Percentiles rank a stretch among this genome's conserved stretches.
These are phyloP conservation scores for Actinomortierella ambigua DNA, from an alignment of 371 early-diverging fungal genomes.

Conservation along the genomic window DNA sequence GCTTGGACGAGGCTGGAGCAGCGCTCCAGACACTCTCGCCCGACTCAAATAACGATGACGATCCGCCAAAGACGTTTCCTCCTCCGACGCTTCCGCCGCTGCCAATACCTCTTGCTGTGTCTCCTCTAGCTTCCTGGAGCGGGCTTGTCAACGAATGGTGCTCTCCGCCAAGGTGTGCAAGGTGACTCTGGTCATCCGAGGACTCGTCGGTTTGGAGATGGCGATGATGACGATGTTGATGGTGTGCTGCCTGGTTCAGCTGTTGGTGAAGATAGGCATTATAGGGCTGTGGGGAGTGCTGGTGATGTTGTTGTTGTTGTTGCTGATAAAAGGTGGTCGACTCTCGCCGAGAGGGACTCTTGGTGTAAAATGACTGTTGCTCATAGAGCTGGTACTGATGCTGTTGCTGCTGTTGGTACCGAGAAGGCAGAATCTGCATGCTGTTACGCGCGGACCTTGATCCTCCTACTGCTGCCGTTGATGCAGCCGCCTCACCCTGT, in stretches of 20 bases:
- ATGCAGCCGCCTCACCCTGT: too few relatives aligned
- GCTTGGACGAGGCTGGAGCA: slow-evolving; percentile 13
- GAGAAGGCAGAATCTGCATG: slow-evolving; percentile 34
- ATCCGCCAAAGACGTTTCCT: too few relatives aligned
- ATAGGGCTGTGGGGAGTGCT: neutral
- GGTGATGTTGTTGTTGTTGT: slow-evolving; percentile 13
- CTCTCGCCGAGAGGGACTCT: slow-evolving; percentile 21
- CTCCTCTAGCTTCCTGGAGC: too few relatives aligned
- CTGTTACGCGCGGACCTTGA: slow-evolving; percentile 20
- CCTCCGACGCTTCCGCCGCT: too few relatives aligned
- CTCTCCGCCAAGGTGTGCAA: too few relatives aligned
- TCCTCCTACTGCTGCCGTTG: slow-evolving; percentile 1
- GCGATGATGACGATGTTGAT: slow-evolving; percentile 4
- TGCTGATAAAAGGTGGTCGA: slow-evolving; percentile 26
- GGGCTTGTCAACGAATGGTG: too few relatives aligned
- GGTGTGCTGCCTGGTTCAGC: neutral
- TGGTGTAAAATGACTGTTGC: slow-evolving; percentile 34
- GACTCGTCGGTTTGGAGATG: too few relatives aligned
- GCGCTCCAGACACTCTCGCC: slow-evolving; percentile 45
- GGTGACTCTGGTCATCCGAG: too few relatives aligned
- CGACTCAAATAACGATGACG: slow-evolving; percentile 28
- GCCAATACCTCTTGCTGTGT: too few relatives aligned
- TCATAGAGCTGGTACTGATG: slow-evolving; percentile 33
- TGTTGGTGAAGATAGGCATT: too few relatives aligned
- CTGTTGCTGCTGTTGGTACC: slow-evolving; percentile 28